Evolutionary conservation across 2,329 filamentous ascomycete species (phyloP).

Genomic region (Neonectria coccinea): DNA sequence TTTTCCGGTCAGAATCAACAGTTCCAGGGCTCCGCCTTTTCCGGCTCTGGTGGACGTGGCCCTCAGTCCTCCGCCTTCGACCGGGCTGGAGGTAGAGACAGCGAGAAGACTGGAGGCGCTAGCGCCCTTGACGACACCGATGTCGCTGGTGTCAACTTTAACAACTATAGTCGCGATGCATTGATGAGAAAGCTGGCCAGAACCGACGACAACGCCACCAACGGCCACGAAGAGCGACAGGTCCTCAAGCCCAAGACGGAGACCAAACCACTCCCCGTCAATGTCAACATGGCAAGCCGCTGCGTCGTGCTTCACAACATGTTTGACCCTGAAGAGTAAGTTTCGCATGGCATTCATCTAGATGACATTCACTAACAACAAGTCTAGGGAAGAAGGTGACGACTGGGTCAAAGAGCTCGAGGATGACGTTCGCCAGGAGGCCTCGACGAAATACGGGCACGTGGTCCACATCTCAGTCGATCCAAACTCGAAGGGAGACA

Average conservation of each 20-base stretch:
- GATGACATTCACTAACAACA: constrained; percentile 48
- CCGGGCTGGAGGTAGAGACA: constrained; percentile 87
- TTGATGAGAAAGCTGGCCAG: constrained; percentile 98
- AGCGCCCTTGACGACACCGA: constrained; percentile 98
- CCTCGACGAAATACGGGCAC: constrained; percentile 94
- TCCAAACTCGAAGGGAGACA: constrained; percentile 92
- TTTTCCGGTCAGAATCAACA: constrained; percentile 84
- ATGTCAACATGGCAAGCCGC: constrained; percentile 90
- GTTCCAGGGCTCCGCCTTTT: constrained; percentile 92
- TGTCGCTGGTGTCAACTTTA: constrained; percentile 98
- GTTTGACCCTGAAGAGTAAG: constrained; percentile 93
- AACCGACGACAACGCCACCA: constrained; percentile 82
- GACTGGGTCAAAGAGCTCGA: constrained; percentile 93
- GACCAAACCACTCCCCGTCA: constrained; percentile 81
- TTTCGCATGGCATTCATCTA: constrained; percentile 43
- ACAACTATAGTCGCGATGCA: constrained; percentile 97
- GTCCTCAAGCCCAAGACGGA: constrained; percentile 83
- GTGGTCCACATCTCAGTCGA: constrained; percentile 98
- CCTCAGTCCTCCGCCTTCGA: constrained; percentile 90
- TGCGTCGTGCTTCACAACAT: constrained; percentile 96
- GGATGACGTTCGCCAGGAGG: constrained; percentile 92
- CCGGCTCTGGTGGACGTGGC: constrained; percentile 88
- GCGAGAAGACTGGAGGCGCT: constrained; percentile 89
- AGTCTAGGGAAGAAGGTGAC: constrained; percentile 83
- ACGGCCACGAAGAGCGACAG: constrained; percentile 76